Evolutionary conservation across 192 early-diverging fungal genomes (phyloP).

Genomic region (Gorgonomyces haynaldii): DNA sequence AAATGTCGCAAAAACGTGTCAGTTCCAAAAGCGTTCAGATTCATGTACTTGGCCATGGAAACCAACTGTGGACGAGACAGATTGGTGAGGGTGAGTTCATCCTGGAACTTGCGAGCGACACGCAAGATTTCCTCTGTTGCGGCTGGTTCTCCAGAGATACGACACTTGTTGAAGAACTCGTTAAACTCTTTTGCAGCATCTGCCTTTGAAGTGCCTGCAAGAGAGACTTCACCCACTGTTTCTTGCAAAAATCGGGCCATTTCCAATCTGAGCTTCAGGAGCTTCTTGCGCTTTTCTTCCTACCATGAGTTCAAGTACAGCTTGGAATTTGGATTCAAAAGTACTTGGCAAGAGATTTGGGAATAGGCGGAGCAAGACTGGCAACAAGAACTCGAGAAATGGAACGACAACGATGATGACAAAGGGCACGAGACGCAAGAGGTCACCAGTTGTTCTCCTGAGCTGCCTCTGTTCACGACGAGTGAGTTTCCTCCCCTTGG

Average conservation of each 20-base stretch:
- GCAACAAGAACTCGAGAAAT: conserved; percentile 89
- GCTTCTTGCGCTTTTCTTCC: conserved; percentile 90
- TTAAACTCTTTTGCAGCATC: conserved; percentile 55
- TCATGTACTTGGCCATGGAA: conserved; percentile 91
- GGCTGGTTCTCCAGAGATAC: conserved; percentile 68
- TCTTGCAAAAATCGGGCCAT: conserved; percentile 95
- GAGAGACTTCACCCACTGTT: conserved; percentile 77
- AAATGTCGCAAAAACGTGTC: conserved; percentile 89
- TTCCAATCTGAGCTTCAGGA: conserved; percentile 82
- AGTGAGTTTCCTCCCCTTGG: conserved; percentile 64
- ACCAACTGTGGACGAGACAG: conserved; percentile 89
- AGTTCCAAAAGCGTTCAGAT: conserved; percentile 93
- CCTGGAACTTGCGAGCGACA: conserved; percentile 81
- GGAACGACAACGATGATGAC: conserved; percentile 84
- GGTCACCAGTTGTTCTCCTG: conserved; percentile 72
- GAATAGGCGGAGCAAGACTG: conserved; percentile 83
- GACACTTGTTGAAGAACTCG: conserved; percentile 73
- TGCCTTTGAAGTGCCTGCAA: conserved; percentile 36
- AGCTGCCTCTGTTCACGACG: conserved; percentile 79
- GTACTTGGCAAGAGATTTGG: conserved; percentile 95
- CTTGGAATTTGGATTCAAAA: conserved; percentile 80
- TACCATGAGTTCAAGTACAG: conserved; percentile 35
- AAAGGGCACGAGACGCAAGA: conserved; percentile 82
- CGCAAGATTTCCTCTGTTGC: conserved; percentile 71
- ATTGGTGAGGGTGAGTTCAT: conserved; percentile 87